A percentile compares a stretch with the other conserved stretches of the same genome.
Conservation (phyloP, 2,329 filamentous ascomycete species). For the Colletotrichum simmondsii region DNA sequence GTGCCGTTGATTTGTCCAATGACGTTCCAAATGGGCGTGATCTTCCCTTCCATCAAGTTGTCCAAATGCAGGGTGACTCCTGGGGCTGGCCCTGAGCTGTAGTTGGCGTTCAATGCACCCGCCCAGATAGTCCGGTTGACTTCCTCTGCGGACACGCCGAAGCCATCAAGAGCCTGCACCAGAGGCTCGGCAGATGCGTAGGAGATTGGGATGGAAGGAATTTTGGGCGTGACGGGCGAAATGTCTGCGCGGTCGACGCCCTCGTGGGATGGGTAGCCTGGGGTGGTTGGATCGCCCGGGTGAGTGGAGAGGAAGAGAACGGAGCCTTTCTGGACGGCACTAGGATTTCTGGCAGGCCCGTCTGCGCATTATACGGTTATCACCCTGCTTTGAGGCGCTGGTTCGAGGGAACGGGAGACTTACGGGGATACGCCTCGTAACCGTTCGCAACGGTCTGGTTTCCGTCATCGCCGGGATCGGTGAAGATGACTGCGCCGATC, state of each 20-base stretch:
- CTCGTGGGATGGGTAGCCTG: conserved; percentile 82
- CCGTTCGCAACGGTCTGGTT: conserved; percentile 80
- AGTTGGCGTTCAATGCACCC: conserved; percentile 58
- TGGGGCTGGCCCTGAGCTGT: conserved; percentile 58
- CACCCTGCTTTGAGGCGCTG: conserved; percentile 38
- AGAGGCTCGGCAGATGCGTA: conserved; percentile 81
- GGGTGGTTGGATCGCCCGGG: conserved; percentile 79
- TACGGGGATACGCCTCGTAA: conserved; percentile 73
- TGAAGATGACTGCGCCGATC: conserved; percentile 78
- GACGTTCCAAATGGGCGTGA: conserved; percentile 79
- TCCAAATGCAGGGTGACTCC: conserved; percentile 71
- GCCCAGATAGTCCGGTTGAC: conserved; percentile 72
- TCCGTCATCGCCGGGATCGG: conserved; percentile 81
- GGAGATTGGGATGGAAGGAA: conserved; percentile 85
- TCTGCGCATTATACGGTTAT: conserved; percentile 29
- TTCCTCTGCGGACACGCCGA: conserved; percentile 74
- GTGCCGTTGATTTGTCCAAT: conserved; percentile 85
- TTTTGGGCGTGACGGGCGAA: conserved; percentile 73
- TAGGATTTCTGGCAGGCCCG: conserved; percentile 82
- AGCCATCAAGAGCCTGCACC: conserved; percentile 80
- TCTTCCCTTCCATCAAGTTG: conserved; percentile 74
- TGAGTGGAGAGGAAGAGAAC: conserved; percentile 71
- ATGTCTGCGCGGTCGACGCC: conserved; percentile 74
- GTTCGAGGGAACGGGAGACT: neutral
- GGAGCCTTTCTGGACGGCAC: conserved; percentile 82